Conservation (phyloP, 805 yeast species). For the Ogataea neopini region DNA sequence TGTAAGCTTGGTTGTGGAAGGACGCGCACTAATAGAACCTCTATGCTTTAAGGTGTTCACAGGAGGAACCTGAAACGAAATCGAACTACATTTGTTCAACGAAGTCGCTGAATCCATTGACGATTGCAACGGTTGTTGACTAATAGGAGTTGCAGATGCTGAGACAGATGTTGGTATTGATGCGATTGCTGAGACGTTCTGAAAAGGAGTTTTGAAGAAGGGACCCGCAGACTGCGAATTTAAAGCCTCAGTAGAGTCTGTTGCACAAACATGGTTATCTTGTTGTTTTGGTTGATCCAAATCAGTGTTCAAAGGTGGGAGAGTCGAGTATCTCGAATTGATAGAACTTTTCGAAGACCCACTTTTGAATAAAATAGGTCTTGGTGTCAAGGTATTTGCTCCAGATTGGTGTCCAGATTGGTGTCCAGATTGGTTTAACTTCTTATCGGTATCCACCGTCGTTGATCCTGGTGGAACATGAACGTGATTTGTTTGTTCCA, state of each 20-base stretch:
- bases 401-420: neutral
- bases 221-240: constrained; percentile 1
- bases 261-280: neutral
- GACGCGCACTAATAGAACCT: constrained; percentile 58
- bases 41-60: constrained; percentile 45
- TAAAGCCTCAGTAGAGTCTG: neutral
- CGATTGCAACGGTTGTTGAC: neutral
- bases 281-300: constrained; percentile 8
- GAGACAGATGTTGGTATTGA: neutral
- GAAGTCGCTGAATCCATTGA: constrained; percentile 16
- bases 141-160: neutral
- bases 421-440: too few relatives aligned
- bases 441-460: neutral
- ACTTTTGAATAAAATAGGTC: constrained; percentile 24
- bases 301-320: constrained; percentile 27
- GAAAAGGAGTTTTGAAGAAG: constrained; percentile 1
- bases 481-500: constrained; percentile 8
- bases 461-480: neutral
- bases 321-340: constrained; percentile 17
- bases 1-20: constrained; percentile 41
- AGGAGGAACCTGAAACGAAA: constrained; percentile 51
- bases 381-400: constrained; percentile 10
- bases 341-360: constrained; percentile 16
- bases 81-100: constrained; percentile 29
- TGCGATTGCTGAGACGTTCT: neutral